Percentiles rank a stretch among this genome's conserved stretches.
Evolutionary conservation across 176 grass and related monocot genomes (phyloP).

Genomic region (Carex myosuroides): DNA sequence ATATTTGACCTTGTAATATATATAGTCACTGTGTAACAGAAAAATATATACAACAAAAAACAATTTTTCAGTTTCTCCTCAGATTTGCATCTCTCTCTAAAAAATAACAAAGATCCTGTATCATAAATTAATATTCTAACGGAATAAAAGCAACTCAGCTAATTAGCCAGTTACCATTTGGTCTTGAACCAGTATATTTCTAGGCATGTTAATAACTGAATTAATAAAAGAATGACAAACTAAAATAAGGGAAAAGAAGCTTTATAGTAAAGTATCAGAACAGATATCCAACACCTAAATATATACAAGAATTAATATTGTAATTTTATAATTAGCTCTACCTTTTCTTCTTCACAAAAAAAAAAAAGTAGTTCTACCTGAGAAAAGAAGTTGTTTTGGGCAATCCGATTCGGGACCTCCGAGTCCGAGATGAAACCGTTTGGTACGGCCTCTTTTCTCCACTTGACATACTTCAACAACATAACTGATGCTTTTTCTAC

Average conservation of each 20-base stretch:
- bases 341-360: neutral
- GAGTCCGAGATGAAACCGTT: conserved; percentile 38
- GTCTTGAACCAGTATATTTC: neutral
- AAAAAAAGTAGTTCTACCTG: neutral
- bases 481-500: conserved; percentile 33
- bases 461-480: conserved; percentile 42
- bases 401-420: conserved; percentile 26
- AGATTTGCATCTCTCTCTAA: too few relatives aligned
- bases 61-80: too few relatives aligned
- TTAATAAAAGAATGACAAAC: neutral
- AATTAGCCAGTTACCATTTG: neutral
- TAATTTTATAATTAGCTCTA: neutral
- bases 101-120: neutral
- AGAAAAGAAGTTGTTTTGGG: conserved; percentile 30
- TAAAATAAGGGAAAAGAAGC: neutral
- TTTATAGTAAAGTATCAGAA: neutral
- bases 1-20: too few relatives aligned
- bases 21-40: too few relatives aligned
- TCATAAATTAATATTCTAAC: neutral
- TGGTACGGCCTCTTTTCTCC: conserved; percentile 30
- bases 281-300: neutral
- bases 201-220: neutral
- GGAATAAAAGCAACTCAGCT: neutral
- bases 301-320: neutral
- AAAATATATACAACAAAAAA: too few relatives aligned